Evolutionary conservation across 176 grass and related monocot species (phyloP), one percentile per base, ranked within the genome.

Genomic region (Melocanna baccifera): DNA sequence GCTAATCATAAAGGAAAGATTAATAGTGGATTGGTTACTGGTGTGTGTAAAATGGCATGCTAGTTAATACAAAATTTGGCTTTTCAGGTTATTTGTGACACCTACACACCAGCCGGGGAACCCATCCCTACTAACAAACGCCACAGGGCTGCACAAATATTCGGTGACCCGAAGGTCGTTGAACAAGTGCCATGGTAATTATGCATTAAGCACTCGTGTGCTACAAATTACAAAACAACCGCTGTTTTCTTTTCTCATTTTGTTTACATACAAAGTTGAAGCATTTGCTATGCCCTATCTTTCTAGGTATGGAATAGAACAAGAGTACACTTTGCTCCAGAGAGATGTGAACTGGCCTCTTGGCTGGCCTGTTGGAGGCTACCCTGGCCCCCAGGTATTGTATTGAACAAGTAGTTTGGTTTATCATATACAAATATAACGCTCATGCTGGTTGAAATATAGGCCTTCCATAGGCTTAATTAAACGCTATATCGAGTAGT

Each of bases 281-380:
- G 29, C 4, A 50, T 29, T 67, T 88, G 2, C 14, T 50, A 2
- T 75, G 19, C 28, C 36, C 7, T 75, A 58, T 22, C 9, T 69
- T 85, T 83, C 8, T 77, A 99, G 96, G 96, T 99, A 81, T 51
- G 96, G 96, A 80, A 99, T 99, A 56, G 96, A 99, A 64, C 96
- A 99, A 71, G 96, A 99, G 83, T 99, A 99, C 81, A 99, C 97
- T 73, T 91, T 99, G 83, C 84, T 99, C 30, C 93, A 96, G 81
- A 91, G 37, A 78, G 78, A 94, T 73, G 91, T 96, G 34, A 96
- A 92, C 71, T 99, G 97, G 97, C 97, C 97, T 81, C 97, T 99
- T 91, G 97, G 97, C 45, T 99, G 93, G 97, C 97, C 97, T 69
- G 83, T 99, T 61, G 97, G 97, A 81, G 97, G 93, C 58, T 99